These are phyloP conservation scores for Hansenula anomala DNA, from an alignment of 1,139 yeast genomes.

Conservation along the genomic window DNA sequence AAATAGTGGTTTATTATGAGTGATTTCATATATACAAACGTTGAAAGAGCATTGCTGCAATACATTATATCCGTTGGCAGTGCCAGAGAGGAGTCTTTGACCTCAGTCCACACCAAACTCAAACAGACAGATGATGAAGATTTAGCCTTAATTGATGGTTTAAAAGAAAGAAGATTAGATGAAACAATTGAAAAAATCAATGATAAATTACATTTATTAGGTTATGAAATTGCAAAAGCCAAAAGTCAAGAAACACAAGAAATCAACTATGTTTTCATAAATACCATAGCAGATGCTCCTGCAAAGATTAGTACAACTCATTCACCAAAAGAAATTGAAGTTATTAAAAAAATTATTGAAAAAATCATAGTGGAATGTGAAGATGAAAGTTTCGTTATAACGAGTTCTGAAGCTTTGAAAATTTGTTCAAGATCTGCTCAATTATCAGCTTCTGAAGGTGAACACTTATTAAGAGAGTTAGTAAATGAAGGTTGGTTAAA, in stretches of 20 bases:
- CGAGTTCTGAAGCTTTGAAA: slow-evolving; percentile 13
- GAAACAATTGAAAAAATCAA: slow-evolving; percentile 35
- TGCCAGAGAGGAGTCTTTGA: slow-evolving; percentile 18
- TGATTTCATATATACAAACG: slow-evolving; percentile 22
- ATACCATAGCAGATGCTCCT: slow-evolving; percentile 36
- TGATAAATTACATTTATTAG: slow-evolving; percentile 32
- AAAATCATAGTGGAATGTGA: slow-evolving; percentile 29
- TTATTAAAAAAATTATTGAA: slow-evolving; percentile 46
- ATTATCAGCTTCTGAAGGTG: slow-evolving; percentile 28
- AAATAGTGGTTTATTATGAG: too few relatives aligned
- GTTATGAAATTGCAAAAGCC: slow-evolving; percentile 33
- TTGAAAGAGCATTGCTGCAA: slow-evolving; percentile 42
- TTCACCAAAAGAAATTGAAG: slow-evolving; percentile 42
- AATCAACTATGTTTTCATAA: slow-evolving; percentile 30
- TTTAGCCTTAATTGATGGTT: not conserved
- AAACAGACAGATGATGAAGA: slow-evolving; percentile 9
- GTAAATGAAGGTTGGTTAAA: slow-evolving; percentile 53
- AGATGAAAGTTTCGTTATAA: slow-evolving; percentile 13
- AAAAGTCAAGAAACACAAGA: slow-evolving; percentile 12
- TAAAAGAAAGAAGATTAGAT: slow-evolving; percentile 9
- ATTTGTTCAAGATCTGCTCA: slow-evolving; percentile 11
- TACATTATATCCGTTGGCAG: slow-evolving; percentile 35
- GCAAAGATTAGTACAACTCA: slow-evolving; percentile 39
- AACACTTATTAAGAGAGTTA: slow-evolving; percentile 33
- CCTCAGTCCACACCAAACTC: slow-evolving; percentile 2